phyloP scores from a whole-genome alignment of 495 filamentous ascomycete species.

The Aspergillus homomorphus region DNA sequence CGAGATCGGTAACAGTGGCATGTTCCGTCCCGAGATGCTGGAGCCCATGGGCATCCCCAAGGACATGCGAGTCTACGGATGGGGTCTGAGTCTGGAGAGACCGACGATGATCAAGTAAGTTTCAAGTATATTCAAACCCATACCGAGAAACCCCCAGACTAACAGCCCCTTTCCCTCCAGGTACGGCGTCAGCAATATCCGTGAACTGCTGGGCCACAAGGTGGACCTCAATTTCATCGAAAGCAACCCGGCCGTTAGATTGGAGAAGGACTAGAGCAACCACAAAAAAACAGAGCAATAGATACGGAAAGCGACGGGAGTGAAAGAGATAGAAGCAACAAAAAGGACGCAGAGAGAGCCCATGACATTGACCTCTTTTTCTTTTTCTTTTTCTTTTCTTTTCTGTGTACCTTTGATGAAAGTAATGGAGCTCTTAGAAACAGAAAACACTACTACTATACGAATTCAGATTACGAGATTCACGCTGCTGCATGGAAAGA shows the following conservation, averaged over 20 bases:
- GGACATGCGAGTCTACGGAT: constrained; percentile 86
- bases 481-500: no score
- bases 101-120: constrained; percentile 95
- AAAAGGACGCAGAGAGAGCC: no score
- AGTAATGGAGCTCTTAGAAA: no score
- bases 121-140: background rate
- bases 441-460: no score
- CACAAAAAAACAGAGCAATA: constrained; percentile 9
- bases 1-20: constrained; percentile 96
- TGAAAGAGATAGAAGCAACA: constrained; percentile 10
- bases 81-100: constrained; percentile 84
- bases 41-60: constrained; percentile 85
- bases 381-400: no score
- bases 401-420: no score
- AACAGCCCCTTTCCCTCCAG: constrained; percentile 24
- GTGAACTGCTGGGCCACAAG: constrained; percentile 81
- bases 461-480: no score
- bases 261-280: constrained; percentile 62
- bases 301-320: constrained; percentile 7
- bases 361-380: no score
- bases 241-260: constrained; percentile 74
- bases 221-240: constrained; percentile 80
- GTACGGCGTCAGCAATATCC: constrained; percentile 79
- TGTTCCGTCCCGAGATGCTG: constrained; percentile 97
- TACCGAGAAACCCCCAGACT: background rate